phyloP scores from a whole-genome alignment of 306 rosid species.

The Dalbergia cultrata region DNA sequence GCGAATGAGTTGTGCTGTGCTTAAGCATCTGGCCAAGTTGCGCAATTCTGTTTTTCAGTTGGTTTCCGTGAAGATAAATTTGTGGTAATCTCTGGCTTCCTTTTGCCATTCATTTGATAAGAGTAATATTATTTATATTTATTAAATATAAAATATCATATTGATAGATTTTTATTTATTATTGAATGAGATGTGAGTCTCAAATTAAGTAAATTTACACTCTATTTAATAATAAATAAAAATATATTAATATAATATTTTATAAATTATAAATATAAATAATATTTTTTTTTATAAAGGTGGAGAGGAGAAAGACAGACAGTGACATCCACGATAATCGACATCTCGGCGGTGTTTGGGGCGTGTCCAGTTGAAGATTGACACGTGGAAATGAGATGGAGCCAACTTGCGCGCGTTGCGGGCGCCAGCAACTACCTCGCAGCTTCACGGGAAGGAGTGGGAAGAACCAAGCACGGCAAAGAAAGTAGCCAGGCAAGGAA shows the following conservation, averaged over 20 bases:
- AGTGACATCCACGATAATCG: not conserved
- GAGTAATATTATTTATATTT: no score
- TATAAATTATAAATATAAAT: no score
- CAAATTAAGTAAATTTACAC: no score
- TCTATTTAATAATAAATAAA: no score
- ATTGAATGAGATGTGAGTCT: no score
- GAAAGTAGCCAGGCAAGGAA: no score
- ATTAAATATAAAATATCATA: no score
- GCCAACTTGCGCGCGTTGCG: not conserved
- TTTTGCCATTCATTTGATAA: not conserved
- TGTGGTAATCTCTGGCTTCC: not conserved
- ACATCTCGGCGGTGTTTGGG: not conserved
- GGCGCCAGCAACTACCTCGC: slow-evolving; percentile 35
- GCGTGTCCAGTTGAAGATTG: not conserved
- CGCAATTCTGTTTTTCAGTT: not conserved
- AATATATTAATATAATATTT: no score
- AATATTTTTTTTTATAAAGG: no score
- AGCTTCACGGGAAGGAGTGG: slow-evolving; percentile 12
- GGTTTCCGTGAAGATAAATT: not conserved
- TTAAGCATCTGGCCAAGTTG: slow-evolving; percentile 6
- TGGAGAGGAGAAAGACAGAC: not conserved
- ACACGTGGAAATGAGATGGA: not conserved
- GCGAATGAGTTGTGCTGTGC: slow-evolving; percentile 3
- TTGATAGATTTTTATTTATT: no score
- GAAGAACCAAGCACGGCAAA: no score